These are phyloP conservation scores for Dothistroma pini DNA, from an alignment of 2,329 filamentous ascomycete genomes.

Conservation along the genomic window DNA sequence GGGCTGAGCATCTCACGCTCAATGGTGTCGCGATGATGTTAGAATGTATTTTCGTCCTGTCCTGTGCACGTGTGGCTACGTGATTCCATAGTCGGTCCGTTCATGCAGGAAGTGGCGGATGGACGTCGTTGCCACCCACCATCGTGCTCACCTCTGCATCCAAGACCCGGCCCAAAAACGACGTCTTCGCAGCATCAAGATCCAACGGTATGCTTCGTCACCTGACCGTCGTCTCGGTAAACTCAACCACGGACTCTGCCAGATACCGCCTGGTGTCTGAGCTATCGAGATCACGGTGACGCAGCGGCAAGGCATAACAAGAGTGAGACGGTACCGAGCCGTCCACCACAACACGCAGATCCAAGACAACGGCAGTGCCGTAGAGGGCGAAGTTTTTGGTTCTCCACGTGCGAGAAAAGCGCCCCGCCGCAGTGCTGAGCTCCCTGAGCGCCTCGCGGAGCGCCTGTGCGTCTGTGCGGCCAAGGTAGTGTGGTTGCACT, in stretches of 20 bases:
- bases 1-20: neutral
- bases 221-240: constrained; percentile 14
- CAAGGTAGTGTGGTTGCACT: constrained; percentile 4
- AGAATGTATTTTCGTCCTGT: neutral
- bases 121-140: neutral
- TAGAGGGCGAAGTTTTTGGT: constrained; percentile 4
- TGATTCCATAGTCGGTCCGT: neutral
- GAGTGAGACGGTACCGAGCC: neutral
- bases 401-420: constrained; percentile 9
- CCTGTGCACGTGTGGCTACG: neutral
- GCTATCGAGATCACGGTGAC: neutral
- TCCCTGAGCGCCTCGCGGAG: neutral
- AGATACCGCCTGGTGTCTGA: neutral
- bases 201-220: constrained; percentile 5
- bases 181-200: neutral
- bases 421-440: constrained; percentile 6
- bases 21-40: neutral
- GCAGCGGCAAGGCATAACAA: neutral
- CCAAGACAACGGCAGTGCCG: constrained; percentile 13
- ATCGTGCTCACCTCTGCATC: neutral
- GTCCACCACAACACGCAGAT: neutral
- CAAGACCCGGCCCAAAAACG: neutral
- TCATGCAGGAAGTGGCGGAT: neutral
- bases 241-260: neutral
- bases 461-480: neutral